Evolutionary conservation across 2,329 filamentous ascomycete genomes (phyloP).

Genomic region (Byssoonygena ceratinophila): DNA sequence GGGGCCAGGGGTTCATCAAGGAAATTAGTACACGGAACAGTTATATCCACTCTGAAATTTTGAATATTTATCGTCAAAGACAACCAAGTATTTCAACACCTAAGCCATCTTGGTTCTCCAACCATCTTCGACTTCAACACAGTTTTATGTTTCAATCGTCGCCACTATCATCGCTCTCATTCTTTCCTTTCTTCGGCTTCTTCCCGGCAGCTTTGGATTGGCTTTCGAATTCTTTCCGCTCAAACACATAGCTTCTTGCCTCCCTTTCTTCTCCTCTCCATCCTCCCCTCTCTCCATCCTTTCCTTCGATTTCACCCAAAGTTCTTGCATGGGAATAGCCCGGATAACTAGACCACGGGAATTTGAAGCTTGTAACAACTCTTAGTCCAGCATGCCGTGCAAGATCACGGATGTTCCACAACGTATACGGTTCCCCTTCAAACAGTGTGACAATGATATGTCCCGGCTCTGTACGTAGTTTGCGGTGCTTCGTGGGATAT

Average conservation of each 20-base stretch:
- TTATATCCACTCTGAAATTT: background rate
- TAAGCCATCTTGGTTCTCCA: background rate
- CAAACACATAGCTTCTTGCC: slow-evolving; percentile 39
- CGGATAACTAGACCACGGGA: slow-evolving; percentile 39
- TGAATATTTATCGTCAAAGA: background rate
- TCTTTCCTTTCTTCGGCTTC: slow-evolving; percentile 17
- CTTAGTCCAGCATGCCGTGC: slow-evolving; percentile 54
- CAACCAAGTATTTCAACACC: background rate
- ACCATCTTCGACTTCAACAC: background rate
- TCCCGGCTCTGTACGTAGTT: slow-evolving; percentile 27
- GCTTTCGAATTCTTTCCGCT: slow-evolving; percentile 30
- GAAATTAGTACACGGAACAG: background rate
- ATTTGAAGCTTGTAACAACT: slow-evolving; percentile 39
- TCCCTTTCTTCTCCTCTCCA: slow-evolving; percentile 41
- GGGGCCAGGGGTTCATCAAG: background rate
- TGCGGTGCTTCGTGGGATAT: slow-evolving; percentile 11
- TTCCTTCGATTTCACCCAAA: slow-evolving; percentile 36
- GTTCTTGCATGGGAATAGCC: slow-evolving; percentile 41
- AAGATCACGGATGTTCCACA: slow-evolving; percentile 89
- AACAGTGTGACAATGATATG: slow-evolving; percentile 77
- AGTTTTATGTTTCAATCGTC: slow-evolving; percentile 20
- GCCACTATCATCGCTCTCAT: slow-evolving; percentile 27
- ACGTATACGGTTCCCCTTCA: slow-evolving; percentile 83
- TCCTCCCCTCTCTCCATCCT: slow-evolving; percentile 31
- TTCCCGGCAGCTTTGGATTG: slow-evolving; percentile 11